phyloP scores from a whole-genome alignment of 768 basidiomycete species.

The Tephrocybe rancida region DNA sequence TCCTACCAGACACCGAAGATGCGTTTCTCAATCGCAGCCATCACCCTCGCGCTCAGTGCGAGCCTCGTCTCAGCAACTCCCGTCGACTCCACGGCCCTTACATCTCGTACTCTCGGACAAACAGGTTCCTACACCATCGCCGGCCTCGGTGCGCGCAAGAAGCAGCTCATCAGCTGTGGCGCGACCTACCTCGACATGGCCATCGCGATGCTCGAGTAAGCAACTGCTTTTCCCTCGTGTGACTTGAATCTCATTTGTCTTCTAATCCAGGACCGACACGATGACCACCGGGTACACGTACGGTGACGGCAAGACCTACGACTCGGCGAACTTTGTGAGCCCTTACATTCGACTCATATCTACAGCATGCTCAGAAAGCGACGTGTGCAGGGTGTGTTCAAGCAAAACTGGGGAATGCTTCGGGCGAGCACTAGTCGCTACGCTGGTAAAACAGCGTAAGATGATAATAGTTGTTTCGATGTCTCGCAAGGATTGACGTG shows the following conservation, averaged over 20 bases:
- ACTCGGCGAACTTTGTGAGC: slow-evolving; percentile 9
- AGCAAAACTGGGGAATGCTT: slow-evolving; percentile 17
- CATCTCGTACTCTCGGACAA: slow-evolving; percentile 2
- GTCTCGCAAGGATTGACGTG: too few relatives aligned
- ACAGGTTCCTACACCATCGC: slow-evolving; percentile 11
- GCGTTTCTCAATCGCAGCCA: too few relatives aligned
- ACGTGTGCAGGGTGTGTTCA: slow-evolving; percentile 9
- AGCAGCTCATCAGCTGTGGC: slow-evolving; percentile 14
- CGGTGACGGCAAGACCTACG: slow-evolving; percentile 12
- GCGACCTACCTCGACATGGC: slow-evolving; percentile 11
- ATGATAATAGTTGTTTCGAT: neutral
- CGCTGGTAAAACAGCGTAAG: slow-evolving; percentile 9
- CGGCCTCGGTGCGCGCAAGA: slow-evolving; percentile 11
- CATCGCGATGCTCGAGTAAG: slow-evolving; percentile 15
- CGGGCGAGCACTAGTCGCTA: slow-evolving; percentile 9
- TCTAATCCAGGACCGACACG: slow-evolving; percentile 3
- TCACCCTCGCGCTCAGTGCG: too few relatives aligned
- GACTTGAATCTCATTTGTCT: neutral
- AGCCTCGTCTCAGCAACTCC: neutral
- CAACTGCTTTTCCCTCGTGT: neutral
- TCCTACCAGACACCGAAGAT: too few relatives aligned
- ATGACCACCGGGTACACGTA: slow-evolving; percentile 14
- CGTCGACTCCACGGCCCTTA: neutral
- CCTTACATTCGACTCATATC: neutral
- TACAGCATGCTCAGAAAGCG: neutral